Conservation (phyloP, 208 protist genomes). For the Trypanosoma boissoni region DNA sequence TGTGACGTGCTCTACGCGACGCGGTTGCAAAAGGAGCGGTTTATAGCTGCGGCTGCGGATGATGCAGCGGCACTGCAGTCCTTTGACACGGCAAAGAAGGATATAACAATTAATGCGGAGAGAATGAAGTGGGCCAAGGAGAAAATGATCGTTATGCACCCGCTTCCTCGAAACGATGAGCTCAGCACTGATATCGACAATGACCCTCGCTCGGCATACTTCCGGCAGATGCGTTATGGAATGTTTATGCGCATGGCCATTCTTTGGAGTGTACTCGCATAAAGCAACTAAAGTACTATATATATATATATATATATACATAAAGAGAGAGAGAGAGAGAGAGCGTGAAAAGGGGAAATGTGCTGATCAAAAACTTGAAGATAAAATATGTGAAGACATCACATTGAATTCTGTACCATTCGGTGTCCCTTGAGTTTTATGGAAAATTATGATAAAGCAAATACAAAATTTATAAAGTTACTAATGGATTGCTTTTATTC, state of each 20-base stretch:
- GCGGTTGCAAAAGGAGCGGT: constrained; percentile 97
- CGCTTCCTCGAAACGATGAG: constrained; percentile 97
- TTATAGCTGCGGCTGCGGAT: constrained; percentile 41
- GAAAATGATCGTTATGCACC: constrained; percentile 97
- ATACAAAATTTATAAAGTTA: too few species aligned
- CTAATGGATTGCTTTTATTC: too few species aligned
- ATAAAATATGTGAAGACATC: too few species aligned
- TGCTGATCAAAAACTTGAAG: background rate
- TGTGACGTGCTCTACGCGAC: constrained; percentile 97
- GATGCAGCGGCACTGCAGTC: constrained; percentile 60
- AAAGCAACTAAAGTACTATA: constrained; percentile 7
- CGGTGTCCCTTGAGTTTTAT: too few species aligned
- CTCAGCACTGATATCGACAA: constrained; percentile 90
- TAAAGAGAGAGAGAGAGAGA: background rate
- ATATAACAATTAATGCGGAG: constrained; percentile 68
- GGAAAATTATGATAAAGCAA: too few species aligned
- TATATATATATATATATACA: background rate
- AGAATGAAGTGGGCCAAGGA: constrained; percentile 73
- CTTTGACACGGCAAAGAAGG: constrained; percentile 85
- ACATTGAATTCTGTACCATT: too few species aligned
- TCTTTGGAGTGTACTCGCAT: constrained; percentile 85
- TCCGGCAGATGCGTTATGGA: constrained; percentile 97
- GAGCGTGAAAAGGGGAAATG: background rate
- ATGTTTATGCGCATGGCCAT: constrained; percentile 98
- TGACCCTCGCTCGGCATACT: constrained; percentile 97